These are phyloP conservation scores for Pythium brassicae DNA, from an alignment of 352 stramenopile genomes.

Conservation along the genomic window DNA sequence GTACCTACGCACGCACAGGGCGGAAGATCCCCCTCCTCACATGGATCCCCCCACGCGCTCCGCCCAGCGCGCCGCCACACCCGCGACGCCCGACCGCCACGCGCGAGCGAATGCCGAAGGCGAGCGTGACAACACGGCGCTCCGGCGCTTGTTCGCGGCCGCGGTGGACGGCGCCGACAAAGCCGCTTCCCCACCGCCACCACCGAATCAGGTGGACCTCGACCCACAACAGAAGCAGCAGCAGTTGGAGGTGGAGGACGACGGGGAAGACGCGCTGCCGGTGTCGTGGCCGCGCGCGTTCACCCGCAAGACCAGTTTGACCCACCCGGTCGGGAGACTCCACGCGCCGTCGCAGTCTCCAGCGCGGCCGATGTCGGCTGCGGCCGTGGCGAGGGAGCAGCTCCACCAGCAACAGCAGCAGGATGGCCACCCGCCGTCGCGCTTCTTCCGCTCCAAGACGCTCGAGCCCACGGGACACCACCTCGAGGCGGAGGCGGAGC, in stretches of 20 bases:
- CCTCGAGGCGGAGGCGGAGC: slow-evolving; percentile 8
- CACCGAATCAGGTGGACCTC: not conserved
- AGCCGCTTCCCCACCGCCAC: not conserved
- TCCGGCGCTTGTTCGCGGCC: slow-evolving; percentile 1
- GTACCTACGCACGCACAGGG: not conserved
- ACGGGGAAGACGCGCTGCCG: not conserved
- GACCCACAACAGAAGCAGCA: not conserved
- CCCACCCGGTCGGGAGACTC: not conserved
- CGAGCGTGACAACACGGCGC: not conserved
- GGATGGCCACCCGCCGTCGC: not conserved
- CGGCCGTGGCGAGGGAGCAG: not conserved
- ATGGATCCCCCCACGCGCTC: not conserved
- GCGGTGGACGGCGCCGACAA: not conserved
- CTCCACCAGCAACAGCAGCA: slow-evolving; percentile 1
- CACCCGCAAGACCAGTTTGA: slow-evolving; percentile 1
- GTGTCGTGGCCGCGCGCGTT: slow-evolving; percentile 6
- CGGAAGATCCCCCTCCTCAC: not conserved
- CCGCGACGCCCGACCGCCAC: not conserved
- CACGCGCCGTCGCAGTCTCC: not conserved
- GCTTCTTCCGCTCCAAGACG: slow-evolving; percentile 7
- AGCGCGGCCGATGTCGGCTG: not conserved
- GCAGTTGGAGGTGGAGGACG: not conserved
- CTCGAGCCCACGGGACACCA: not conserved
- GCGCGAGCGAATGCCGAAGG: not conserved
- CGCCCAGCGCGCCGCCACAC: not conserved